A percentile compares a stretch with the other conserved stretches of the same genome.
Conservation (phyloP, 73 alveolate species). For the Durusdinium trenchii region DNA sequence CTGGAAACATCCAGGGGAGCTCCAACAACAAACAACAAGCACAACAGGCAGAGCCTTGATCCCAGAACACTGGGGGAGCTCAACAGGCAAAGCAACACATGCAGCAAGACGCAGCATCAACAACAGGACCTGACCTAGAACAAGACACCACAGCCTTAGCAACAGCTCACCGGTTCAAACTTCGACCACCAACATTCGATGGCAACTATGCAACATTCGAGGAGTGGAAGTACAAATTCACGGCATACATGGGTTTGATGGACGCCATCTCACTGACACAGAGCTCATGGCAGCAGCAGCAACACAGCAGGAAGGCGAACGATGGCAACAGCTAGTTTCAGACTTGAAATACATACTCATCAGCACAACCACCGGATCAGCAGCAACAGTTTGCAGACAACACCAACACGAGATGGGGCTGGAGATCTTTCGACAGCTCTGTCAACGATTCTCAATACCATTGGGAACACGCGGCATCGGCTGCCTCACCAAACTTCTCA, state of each 20-base stretch:
- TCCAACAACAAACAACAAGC: too few species aligned
- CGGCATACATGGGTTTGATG: background rate
- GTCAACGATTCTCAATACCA: background rate
- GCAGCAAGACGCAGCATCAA: too few species aligned
- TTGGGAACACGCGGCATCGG: background rate
- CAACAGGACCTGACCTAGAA: background rate
- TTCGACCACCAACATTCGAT: background rate
- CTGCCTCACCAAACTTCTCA: slow-evolving; percentile 45
- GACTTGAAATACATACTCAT: background rate
- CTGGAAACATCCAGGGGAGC: too few species aligned
- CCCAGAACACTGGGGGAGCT: too few species aligned
- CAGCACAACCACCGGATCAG: background rate
- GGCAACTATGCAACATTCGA: background rate
- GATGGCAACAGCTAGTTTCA: background rate
- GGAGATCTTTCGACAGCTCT: background rate
- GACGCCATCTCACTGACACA: background rate
- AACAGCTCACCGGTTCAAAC: background rate
- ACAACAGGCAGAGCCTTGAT: too few species aligned
- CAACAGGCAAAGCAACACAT: too few species aligned
- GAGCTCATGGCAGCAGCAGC: background rate
- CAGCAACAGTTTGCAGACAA: slow-evolving; percentile 41
- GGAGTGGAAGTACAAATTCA: slow-evolving; percentile 7
- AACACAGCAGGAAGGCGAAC: background rate
- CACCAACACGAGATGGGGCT: background rate
- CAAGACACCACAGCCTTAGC: background rate